These are phyloP conservation scores for Strigomonas culicis DNA, from an alignment of 208 protist genomes.

Conservation along the genomic window DNA sequence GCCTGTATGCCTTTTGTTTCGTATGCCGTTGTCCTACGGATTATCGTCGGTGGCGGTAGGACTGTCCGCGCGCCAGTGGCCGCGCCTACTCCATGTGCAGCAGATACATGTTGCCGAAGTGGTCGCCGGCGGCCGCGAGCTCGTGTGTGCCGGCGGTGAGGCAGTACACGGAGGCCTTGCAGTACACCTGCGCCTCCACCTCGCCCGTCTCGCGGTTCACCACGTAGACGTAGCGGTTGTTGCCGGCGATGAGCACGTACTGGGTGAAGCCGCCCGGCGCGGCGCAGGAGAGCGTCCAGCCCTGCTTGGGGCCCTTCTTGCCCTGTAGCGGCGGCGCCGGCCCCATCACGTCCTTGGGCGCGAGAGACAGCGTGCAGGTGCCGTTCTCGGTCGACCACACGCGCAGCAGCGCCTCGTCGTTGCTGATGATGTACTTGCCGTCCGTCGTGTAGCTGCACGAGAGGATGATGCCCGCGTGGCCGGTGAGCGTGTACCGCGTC, in stretches of 20 bases:
- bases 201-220: conserved; percentile 61
- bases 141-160: conserved; percentile 52
- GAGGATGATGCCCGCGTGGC: conserved; percentile 80
- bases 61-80: not conserved
- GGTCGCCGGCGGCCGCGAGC: conserved; percentile 71
- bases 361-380: conserved; percentile 46
- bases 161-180: conserved; percentile 88
- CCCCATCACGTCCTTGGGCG: conserved; percentile 45
- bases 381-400: conserved; percentile 73
- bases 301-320: conserved; percentile 28
- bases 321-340: conserved; percentile 21
- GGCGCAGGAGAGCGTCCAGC: conserved; percentile 75
- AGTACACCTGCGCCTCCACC: conserved; percentile 64
- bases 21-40: no score
- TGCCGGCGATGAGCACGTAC: conserved; percentile 75
- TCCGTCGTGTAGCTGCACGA: conserved; percentile 76
- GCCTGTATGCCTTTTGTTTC: no score
- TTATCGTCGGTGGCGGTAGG: no score
- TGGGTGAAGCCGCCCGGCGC: conserved; percentile 69
- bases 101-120: conserved; percentile 87
- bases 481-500: conserved; percentile 52
- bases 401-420: conserved; percentile 73
- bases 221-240: conserved; percentile 86
- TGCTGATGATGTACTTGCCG: conserved; percentile 83
- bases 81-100: conserved; percentile 21